Evolutionary conservation across 441 rosid genomes (phyloP).

Genomic region (Hura crepitans): DNA sequence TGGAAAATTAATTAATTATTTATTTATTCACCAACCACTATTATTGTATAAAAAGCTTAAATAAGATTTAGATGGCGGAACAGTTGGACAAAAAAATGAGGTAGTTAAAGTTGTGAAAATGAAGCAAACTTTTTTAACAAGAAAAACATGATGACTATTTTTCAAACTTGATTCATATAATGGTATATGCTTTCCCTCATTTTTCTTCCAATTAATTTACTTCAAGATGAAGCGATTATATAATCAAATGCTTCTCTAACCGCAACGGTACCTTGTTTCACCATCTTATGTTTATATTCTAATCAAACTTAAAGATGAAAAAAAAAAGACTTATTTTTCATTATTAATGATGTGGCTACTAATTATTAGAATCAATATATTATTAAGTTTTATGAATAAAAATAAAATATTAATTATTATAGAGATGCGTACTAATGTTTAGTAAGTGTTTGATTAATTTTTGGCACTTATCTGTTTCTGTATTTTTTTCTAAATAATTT

Average conservation of each 20-base stretch:
- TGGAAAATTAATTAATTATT: not conserved
- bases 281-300: not conserved
- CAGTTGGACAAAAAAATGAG: conserved; percentile 17
- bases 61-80: conserved; percentile 14
- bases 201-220: conserved; percentile 23
- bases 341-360: no score
- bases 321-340: no score
- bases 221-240: conserved; percentile 35
- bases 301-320: not conserved
- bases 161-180: not conserved
- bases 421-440: no score
- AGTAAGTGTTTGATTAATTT: no score
- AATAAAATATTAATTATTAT: no score
- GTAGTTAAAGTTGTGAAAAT: conserved; percentile 45
- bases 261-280: conserved; percentile 26
- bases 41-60: conserved; percentile 12
- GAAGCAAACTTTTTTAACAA: conserved; percentile 35
- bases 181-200: conserved; percentile 4
- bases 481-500: no score
- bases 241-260: conserved; percentile 37
- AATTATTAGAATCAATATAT: no score
- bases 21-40: conserved; percentile 31
- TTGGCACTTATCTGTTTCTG: no score
- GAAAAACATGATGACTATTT: conserved; percentile 34
- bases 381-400: no score